These are phyloP conservation scores for Scheffersomyces ergatensis DNA, from an alignment of 805 yeast genomes.

Conservation along the genomic window DNA sequence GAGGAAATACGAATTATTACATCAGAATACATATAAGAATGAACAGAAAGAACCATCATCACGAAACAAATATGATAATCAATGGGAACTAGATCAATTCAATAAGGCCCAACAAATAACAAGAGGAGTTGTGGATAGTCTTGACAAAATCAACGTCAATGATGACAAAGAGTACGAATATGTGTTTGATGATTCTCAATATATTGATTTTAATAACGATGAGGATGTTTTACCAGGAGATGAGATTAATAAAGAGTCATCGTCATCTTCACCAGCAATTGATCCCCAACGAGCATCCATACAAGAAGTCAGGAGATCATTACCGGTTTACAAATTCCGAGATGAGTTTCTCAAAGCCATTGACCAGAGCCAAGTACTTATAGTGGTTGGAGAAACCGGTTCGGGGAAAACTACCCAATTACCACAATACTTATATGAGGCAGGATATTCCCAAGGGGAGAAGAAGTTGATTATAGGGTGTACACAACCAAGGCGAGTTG, in stretches of 20 bases:
- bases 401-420: constrained; percentile 94
- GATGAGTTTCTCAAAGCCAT: constrained; percentile 60
- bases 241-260: constrained; percentile 5
- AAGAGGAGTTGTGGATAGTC: constrained; percentile 18
- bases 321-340: constrained; percentile 74
- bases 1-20: constrained; percentile 51
- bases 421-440: constrained; percentile 83
- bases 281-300: too few relatives aligned
- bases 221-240: constrained; percentile 13
- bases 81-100: constrained; percentile 57
- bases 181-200: constrained; percentile 69
- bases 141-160: constrained; percentile 40
- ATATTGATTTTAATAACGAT: constrained; percentile 21
- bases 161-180: constrained; percentile 57
- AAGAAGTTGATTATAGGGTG: constrained; percentile 58
- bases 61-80: constrained; percentile 3
- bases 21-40: constrained; percentile 14
- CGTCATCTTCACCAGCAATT: constrained; percentile 25
- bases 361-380: constrained; percentile 59
- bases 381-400: constrained; percentile 86
- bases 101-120: constrained; percentile 34
- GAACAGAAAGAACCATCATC: not conserved
- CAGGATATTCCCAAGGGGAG: constrained; percentile 58
- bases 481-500: constrained; percentile 94
- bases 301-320: constrained; percentile 58